A percentile compares a stretch with the other conserved stretches of the same genome.
These are phyloP conservation scores for Fistulinella staudtii DNA, from an alignment of 1,284 basidiomycete species.

Conservation along the genomic window DNA sequence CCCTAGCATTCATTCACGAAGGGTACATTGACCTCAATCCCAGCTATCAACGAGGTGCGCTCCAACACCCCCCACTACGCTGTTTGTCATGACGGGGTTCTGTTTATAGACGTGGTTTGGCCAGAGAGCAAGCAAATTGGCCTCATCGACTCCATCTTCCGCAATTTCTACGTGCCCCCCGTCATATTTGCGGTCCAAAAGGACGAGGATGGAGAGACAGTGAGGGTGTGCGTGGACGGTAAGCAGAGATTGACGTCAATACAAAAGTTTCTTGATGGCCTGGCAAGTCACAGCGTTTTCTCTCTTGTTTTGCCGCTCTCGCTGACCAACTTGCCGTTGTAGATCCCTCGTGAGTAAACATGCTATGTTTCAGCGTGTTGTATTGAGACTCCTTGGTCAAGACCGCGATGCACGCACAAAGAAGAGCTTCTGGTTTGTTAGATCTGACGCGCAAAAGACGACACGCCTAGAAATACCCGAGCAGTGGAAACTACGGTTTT, in stretches of 20 bases:
- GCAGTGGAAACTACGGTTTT: conserved; percentile 46
- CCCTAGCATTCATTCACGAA: conserved; percentile 55
- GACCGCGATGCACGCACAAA: conserved; percentile 49
- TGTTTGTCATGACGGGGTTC: conserved; percentile 1
- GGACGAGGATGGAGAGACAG: conserved; percentile 50
- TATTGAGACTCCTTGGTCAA: conserved; percentile 20
- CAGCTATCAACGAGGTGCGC: conserved; percentile 62
- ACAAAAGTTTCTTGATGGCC: conserved; percentile 65
- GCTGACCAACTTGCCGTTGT: conserved; percentile 5
- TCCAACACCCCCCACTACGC: not conserved
- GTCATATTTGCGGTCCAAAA: conserved; percentile 61
- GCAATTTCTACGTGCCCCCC: conserved; percentile 69
- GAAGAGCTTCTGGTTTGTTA: conserved; percentile 57
- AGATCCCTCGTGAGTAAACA: conserved; percentile 54
- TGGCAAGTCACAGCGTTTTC: conserved; percentile 38
- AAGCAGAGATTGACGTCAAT: conserved; percentile 75
- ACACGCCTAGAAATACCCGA: conserved; percentile 48
- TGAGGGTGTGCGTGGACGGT: conserved; percentile 69
- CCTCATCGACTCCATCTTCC: conserved; percentile 74
- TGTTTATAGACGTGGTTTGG: conserved; percentile 64
- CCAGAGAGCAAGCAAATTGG: conserved; percentile 61
- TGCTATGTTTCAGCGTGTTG: not conserved
- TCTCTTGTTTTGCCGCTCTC: not conserved
- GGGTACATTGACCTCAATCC: conserved; percentile 64
- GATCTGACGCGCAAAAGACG: conserved; percentile 39